phyloP scores from a whole-genome alignment of 2,329 filamentous ascomycete species.

The Arthrobotrys entomopaga region DNA sequence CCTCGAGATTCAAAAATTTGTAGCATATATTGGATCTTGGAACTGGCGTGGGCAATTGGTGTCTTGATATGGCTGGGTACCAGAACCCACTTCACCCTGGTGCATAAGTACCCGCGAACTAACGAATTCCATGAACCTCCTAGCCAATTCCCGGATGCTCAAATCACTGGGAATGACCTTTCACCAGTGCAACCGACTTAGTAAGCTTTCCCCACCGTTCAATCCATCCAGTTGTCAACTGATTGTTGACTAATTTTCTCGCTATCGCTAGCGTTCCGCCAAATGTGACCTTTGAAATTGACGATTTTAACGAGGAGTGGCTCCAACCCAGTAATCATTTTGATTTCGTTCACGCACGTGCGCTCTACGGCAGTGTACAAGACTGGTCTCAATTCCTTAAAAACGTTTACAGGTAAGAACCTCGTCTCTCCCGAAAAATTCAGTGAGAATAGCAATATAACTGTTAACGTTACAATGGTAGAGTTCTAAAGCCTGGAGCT shows the following conservation, averaged over 20 bases:
- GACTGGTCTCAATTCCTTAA: slow-evolving; percentile 58
- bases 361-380: slow-evolving; percentile 59
- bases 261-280: slow-evolving; percentile 57
- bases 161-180: slow-evolving; percentile 57
- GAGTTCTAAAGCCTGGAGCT: slow-evolving; percentile 66
- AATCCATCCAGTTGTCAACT: not conserved
- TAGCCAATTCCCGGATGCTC: slow-evolving; percentile 53
- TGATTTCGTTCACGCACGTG: slow-evolving; percentile 60
- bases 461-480: not conserved
- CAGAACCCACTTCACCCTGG: not conserved
- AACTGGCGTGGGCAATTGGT: slow-evolving; percentile 65
- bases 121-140: not conserved
- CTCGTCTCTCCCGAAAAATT: no score
- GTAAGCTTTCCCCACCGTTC: slow-evolving; percentile 18
- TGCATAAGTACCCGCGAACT: no score
- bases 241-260: not conserved
- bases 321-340: slow-evolving; percentile 60
- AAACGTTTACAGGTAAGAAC: slow-evolving; percentile 48
- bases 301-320: slow-evolving; percentile 60
- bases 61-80: slow-evolving; percentile 63
- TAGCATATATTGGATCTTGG: slow-evolving; percentile 63
- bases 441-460: no score
- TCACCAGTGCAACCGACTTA: slow-evolving; percentile 57
- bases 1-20: not conserved
- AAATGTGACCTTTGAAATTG: slow-evolving; percentile 60